Evolutionary conservation across 1,284 basidiomycete species (phyloP), one percentile per base, ranked within the genome.

Genomic region (Cryptococcus depauperatus): DNA sequence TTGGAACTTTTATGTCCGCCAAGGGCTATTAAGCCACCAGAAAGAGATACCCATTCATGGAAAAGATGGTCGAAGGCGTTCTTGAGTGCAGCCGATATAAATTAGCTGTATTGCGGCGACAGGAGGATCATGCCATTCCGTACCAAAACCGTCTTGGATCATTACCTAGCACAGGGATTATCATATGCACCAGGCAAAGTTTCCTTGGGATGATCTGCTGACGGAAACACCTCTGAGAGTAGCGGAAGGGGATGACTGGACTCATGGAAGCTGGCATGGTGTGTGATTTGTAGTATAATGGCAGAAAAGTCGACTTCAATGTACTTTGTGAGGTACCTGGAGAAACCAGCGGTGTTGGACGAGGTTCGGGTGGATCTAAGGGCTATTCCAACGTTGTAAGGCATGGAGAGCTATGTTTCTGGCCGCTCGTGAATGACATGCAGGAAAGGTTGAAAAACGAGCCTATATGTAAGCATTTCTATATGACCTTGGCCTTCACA

Each of bases 21-120:
- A n/a, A 46, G 43, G 1, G 57, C 54, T 10, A 59, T 41, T 13
- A 63, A 21, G 0, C 21, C 48, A 6, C 50, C 44, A 7, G 56
- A 58, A 35, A 53, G 47, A 9, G 42, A 50, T 6, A 33, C 43
- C 58, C 58, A 63, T 52, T 63, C 61, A 29, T 47, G n/a, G 45
- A 41, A 61, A 7, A 63, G 41, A 26, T 61, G 56, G 40, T 63
- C 61, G 19, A 63, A 21, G 10, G 55, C 50, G 30, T 61, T 60
- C 44, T 63, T 63, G 37, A 63, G 48, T 7, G 37, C 29, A 3
- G 52, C 58, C 7, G 55, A 55, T 35, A 45, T 44, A 3, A 51
- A 50, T 47, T 53, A 54, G 44, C 61, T 63, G 50, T 63, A 61
- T 47, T 63, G 56, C 34, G 61, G 59, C 13, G 55, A 37, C 33